Evolutionary conservation across 2,329 filamentous ascomycete genomes (phyloP).

Genomic region (Aspergillus puulaauensis): DNA sequence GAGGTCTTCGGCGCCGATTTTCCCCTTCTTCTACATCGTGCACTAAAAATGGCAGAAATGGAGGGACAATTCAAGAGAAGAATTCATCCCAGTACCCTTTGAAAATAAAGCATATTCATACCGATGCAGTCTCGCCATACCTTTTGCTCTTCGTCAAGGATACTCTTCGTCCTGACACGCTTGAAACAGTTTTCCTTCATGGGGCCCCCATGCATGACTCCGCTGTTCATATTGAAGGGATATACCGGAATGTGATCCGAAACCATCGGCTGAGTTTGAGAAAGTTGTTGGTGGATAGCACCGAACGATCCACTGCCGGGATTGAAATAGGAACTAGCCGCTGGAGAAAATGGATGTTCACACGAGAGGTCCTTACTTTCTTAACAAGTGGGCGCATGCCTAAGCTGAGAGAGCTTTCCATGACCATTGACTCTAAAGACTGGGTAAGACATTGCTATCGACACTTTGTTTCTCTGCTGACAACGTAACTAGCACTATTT

Average conservation of each 20-base stretch:
- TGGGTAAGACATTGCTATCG: slow-evolving; percentile 61
- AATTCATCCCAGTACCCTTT: slow-evolving; percentile 57
- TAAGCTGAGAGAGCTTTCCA: slow-evolving; percentile 68
- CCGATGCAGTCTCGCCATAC: slow-evolving; percentile 67
- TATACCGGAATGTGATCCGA: slow-evolving; percentile 69
- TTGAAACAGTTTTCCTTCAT: slow-evolving; percentile 78
- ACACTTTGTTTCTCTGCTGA: slow-evolving; percentile 6
- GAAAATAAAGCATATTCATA: slow-evolving; percentile 71
- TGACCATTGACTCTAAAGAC: slow-evolving; percentile 71
- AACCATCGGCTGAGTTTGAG: slow-evolving; percentile 70
- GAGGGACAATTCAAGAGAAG: slow-evolving; percentile 1
- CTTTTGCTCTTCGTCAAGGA: slow-evolving; percentile 75
- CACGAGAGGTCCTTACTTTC: slow-evolving; percentile 67
- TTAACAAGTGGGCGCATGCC: slow-evolving; percentile 76
- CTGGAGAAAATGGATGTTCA: slow-evolving; percentile 71
- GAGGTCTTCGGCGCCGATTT: slow-evolving; percentile 64
- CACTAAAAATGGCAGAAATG: slow-evolving; percentile 9
- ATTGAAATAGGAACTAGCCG: slow-evolving; percentile 41
- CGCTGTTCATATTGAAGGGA: slow-evolving; percentile 64
- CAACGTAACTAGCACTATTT: slow-evolving; percentile 65
- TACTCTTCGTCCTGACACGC: slow-evolving; percentile 71
- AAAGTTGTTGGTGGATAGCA: slow-evolving; percentile 73
- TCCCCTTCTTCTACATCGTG: slow-evolving; percentile 40
- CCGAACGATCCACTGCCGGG: slow-evolving; percentile 51
- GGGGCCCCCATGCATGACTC: slow-evolving; percentile 59